phyloP scores from a whole-genome alignment of 306 rosid species.

The Lablab purpureus region DNA sequence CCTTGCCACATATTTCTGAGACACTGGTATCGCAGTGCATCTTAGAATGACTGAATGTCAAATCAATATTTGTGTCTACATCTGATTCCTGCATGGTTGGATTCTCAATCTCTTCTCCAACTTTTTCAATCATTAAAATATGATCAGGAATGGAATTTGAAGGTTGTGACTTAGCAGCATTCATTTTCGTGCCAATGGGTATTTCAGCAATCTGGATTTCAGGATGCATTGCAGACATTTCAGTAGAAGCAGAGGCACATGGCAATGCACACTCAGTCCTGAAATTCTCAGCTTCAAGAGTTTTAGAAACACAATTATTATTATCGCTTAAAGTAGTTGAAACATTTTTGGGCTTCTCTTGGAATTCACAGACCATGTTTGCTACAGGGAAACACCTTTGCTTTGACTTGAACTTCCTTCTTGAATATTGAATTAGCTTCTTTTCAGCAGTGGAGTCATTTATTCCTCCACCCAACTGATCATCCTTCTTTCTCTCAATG shows the following conservation, averaged over 20 bases:
- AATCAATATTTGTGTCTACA: slow-evolving; percentile 44
- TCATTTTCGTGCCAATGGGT: slow-evolving; percentile 37
- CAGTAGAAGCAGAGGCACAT: slow-evolving; percentile 45
- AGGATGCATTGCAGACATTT: slow-evolving; percentile 54
- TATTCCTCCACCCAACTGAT: slow-evolving; percentile 43
- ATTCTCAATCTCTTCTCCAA: slow-evolving; percentile 48
- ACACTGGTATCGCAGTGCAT: slow-evolving; percentile 44
- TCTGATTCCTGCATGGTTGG: slow-evolving; percentile 42
- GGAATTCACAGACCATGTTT: slow-evolving; percentile 43
- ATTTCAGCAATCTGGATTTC: slow-evolving; percentile 50
- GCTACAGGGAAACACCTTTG: slow-evolving; percentile 49
- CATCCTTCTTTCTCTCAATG: slow-evolving; percentile 59
- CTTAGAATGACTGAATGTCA: slow-evolving; percentile 41
- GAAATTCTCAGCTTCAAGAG: slow-evolving; percentile 49
- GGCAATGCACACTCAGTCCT: slow-evolving; percentile 48
- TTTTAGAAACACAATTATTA: slow-evolving; percentile 47
- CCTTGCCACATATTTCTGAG: slow-evolving; percentile 45
- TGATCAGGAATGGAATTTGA: slow-evolving; percentile 42
- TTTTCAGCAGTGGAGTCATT: slow-evolving; percentile 46
- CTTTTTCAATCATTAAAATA: slow-evolving; percentile 41
- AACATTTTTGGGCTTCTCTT: slow-evolving; percentile 40
- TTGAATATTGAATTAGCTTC: slow-evolving; percentile 78
- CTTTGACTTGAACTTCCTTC: slow-evolving; percentile 78
- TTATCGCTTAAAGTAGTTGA: slow-evolving; percentile 46
- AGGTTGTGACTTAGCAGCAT: slow-evolving; percentile 38